Base-by-base conservation (phyloP, 2,329 filamentous ascomycete species). In the Corniculantispora saksenae region DNA sequence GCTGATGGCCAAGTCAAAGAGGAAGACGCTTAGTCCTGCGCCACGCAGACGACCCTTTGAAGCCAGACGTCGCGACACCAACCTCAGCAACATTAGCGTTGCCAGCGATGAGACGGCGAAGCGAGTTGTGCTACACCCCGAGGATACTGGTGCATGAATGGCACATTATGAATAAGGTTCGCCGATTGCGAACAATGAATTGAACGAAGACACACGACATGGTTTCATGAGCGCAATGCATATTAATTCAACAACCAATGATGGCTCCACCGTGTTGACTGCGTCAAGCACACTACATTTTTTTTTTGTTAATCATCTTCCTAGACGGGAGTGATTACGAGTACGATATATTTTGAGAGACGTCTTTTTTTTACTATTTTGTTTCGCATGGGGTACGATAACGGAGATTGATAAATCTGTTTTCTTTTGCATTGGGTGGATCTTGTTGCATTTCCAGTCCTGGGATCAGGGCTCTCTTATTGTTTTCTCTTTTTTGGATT, bases 51-150 rank as follows among this genome's bases (percentile, higher is more conserved):
- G 60, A 17, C 76, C 74, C 35, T 78, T 78, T 60, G 77, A 76
- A 54, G 76, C 81, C 2, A 78, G 77, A 66, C 80, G 86, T 64
- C 82, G 87, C 38, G 84, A 86, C 68, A 89, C 86, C 56, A 86
- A 87, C 68, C 84, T 83, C 1, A 88, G 85, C 62, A 86, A 87
- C 69, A 84, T 83, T 1, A 88, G 85, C 68, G 83, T 86, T 32
- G 84, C 83, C 38, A 89, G 86, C 71, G 87, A 85, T 1, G 87
- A 89, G 69, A 89, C 87, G 51, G 87, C 87, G 47, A 89, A 88
- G 77, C 87, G 87, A 72, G 72, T 86, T 21, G 68, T 77, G 47
- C 70, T 79, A 58, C 73, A 78, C 66, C 75, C 75, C 66, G 77
- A 75, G 67, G 73, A 75, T 25, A 3, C 21, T 5, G 48, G 61